These are phyloP conservation scores for Skeletonema marinoi DNA, from an alignment of 108 stramenopile species.

Conservation along the genomic window DNA sequence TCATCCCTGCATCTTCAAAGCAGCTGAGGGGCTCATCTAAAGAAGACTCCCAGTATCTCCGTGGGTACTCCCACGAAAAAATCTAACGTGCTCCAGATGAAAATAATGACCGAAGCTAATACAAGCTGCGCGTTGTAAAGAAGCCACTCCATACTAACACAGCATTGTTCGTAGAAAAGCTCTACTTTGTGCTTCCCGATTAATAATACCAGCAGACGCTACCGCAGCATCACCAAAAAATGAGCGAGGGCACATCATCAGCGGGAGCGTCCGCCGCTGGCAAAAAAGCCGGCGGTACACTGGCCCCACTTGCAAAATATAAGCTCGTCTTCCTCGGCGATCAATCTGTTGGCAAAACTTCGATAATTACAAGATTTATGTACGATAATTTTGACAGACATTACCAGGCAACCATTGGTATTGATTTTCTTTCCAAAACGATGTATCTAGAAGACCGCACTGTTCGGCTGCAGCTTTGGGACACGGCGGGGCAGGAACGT, in stretches of 20 bases:
- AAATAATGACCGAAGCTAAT: not conserved
- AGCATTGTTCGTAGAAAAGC: not conserved
- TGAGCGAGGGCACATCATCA: not conserved
- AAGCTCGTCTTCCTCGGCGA: slow-evolving; percentile 99
- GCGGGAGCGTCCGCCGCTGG: slow-evolving; percentile 1
- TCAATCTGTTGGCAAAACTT: slow-evolving; percentile 99
- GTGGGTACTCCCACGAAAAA: not conserved
- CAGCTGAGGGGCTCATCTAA: no score
- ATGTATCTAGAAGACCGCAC: slow-evolving; percentile 91
- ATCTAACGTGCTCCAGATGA: not conserved
- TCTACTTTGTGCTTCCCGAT: not conserved
- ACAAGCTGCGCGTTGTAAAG: no score
- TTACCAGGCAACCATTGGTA: slow-evolving; percentile 99
- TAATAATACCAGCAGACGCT: not conserved
- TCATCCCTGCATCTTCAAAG: no score
- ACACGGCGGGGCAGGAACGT: slow-evolving; percentile 71
- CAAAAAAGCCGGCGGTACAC: slow-evolving; percentile 33
- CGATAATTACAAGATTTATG: slow-evolving; percentile 98
- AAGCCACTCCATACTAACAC: not conserved
- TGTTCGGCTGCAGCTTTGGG: slow-evolving; percentile 77
- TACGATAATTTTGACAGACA: slow-evolving; percentile 96
- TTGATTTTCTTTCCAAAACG: slow-evolving; percentile 99
- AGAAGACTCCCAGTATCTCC: not conserved
- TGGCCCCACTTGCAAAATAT: slow-evolving; percentile 95
- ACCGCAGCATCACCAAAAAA: not conserved